Percentiles rank a stretch among this genome's conserved stretches.
Conservation (phyloP, 305 asterid species). For the Fraxinus nigra region DNA sequence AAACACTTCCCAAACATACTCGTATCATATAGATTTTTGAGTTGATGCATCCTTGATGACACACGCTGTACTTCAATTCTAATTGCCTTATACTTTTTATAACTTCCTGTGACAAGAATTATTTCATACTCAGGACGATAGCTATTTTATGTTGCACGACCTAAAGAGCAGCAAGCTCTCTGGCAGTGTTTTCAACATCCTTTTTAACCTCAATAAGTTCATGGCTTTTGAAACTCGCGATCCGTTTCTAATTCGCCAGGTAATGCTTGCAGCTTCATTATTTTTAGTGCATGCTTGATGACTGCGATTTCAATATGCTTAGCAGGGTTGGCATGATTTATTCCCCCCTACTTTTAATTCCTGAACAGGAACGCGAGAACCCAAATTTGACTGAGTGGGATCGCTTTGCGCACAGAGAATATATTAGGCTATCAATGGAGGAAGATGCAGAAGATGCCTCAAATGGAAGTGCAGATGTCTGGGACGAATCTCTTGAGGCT, state of each 20-base stretch:
- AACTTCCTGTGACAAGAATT: constrained; percentile 19
- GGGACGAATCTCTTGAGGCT: constrained; percentile 99
- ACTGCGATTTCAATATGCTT: constrained; percentile 9
- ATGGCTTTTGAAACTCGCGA: constrained; percentile 99
- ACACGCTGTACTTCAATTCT: neutral
- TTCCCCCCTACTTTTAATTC: constrained; percentile 11
- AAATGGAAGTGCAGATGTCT: constrained; percentile 98
- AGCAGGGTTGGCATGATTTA: constrained; percentile 9
- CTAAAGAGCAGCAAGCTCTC: constrained; percentile 83
- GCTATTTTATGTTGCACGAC: constrained; percentile 70
- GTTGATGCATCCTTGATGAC: constrained; percentile 8
- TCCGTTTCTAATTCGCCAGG: constrained; percentile 98
- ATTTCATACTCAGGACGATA: constrained; percentile 68
- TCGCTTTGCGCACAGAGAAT: constrained; percentile 98
- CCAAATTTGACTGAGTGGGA: constrained; percentile 99
- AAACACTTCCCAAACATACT: neutral
- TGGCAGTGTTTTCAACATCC: constrained; percentile 88
- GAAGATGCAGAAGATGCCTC: constrained; percentile 99
- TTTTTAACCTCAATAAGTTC: constrained; percentile 96
- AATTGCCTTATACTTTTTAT: neutral
- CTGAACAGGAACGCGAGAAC: constrained; percentile 91
- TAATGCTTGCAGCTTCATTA: constrained; percentile 21
- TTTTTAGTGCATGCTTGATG: constrained; percentile 8
- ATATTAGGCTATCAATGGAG: constrained; percentile 99
- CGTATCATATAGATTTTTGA: neutral